These are phyloP conservation scores for Fusarium sp. DNA, from an alignment of 2,329 filamentous ascomycete species.

Conservation along the genomic window DNA sequence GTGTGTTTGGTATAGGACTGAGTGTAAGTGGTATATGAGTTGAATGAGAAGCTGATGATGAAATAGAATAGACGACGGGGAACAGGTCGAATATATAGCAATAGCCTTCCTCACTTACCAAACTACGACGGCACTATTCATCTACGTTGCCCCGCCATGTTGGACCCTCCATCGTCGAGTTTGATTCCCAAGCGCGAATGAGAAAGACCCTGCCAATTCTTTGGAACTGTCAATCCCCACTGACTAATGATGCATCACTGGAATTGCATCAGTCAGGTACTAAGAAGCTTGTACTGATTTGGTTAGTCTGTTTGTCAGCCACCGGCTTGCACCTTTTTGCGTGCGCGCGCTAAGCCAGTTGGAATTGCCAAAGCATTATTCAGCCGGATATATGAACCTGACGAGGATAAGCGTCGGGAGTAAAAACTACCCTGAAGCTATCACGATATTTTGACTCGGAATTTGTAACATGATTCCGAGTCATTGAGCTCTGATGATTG, in stretches of 20 bases:
- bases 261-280: conserved; percentile 18
- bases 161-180: neutral
- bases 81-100: conserved; percentile 29
- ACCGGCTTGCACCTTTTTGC: neutral
- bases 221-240: conserved; percentile 21
- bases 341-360: conserved; percentile 10
- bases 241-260: conserved; percentile 27
- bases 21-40: conserved; percentile 12
- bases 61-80: neutral
- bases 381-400: conserved; percentile 5
- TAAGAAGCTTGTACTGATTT: neutral
- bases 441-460: neutral
- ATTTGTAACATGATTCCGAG: neutral
- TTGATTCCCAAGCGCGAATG: conserved; percentile 1
- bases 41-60: conserved; percentile 24
- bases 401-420: neutral
- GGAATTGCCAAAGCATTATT: neutral
- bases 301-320: conserved; percentile 7
- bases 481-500: no score
- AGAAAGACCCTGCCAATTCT: conserved; percentile 18
- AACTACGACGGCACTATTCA: neutral
- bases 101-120: conserved; percentile 7
- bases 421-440: conserved; percentile 1
- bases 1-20: conserved; percentile 2
- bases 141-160: conserved; percentile 22